phyloP scores from a whole-genome alignment of 2,329 filamentous ascomycete genomes.

The Nothopassalora personata region DNA sequence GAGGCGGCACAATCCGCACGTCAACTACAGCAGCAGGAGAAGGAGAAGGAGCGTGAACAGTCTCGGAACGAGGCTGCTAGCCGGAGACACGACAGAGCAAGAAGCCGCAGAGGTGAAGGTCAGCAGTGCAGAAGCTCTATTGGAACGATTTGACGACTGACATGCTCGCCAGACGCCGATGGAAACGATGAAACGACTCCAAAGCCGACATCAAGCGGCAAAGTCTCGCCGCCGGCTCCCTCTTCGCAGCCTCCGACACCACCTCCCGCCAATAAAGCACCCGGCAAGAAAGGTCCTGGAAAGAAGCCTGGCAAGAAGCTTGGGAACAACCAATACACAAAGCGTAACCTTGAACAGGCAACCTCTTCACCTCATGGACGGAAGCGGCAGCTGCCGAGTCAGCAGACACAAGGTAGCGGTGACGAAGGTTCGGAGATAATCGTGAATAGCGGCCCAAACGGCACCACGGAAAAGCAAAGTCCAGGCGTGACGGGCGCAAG shows the following conservation, averaged over 20 bases:
- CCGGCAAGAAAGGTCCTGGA: slow-evolving; percentile 60
- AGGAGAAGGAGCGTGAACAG: slow-evolving; percentile 62
- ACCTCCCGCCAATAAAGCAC: slow-evolving; percentile 39
- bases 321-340: slow-evolving; percentile 77
- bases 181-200: slow-evolving; percentile 65
- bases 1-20: slow-evolving; percentile 48
- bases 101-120: slow-evolving; percentile 78
- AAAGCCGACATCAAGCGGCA: slow-evolving; percentile 38
- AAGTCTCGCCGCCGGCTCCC: slow-evolving; percentile 35
- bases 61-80: slow-evolving; percentile 68
- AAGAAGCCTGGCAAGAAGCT: slow-evolving; percentile 51
- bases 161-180: slow-evolving; percentile 28
- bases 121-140: slow-evolving; percentile 27
- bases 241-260: slow-evolving; percentile 38
- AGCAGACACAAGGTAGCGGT: slow-evolving; percentile 28
- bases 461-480: slow-evolving; percentile 16
- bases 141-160: slow-evolving; percentile 1
- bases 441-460: slow-evolving; percentile 36
- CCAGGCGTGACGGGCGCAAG: slow-evolving; percentile 44
- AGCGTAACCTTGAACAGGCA: slow-evolving; percentile 44
- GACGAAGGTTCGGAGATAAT: slow-evolving; percentile 29
- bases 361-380: slow-evolving; percentile 45
- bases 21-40: slow-evolving; percentile 61
- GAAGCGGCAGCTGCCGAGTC: slow-evolving; percentile 21
- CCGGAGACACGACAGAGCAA: slow-evolving; percentile 75